Evolutionary conservation across 164 flowering plant genomes (phyloP), one percentile per base, ranked within the genome.

Genomic region (Echeveria elegans): DNA sequence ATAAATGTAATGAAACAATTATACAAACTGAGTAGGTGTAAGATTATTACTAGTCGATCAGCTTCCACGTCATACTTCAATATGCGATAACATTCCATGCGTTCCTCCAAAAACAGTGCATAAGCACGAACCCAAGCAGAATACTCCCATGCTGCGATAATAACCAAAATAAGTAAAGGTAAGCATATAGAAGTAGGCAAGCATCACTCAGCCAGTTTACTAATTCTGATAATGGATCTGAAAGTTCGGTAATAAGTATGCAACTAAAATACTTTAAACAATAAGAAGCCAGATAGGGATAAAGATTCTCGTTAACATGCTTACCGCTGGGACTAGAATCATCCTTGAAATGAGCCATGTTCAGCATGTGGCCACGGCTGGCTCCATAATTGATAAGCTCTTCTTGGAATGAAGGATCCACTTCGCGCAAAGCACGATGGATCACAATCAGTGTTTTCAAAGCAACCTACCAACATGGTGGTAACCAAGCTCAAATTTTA

Each of bases 111-210:
- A 73, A 88, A 94, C 36, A 83, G 74, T 45, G 88, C 96, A 85
- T 94, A 94, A 4, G 96, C 84, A 66, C 97, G 90, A 52, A 91
- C 98, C 97, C 98, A 94, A 28, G 89, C 96, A 73, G 98, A 94
- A 77, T 92, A 94, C 82, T 94, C 98, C 98, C 98, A 94, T 67
- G 98, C 97, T 94, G 84, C 28, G 53, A 60, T 75, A 26, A 28
- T 75, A 32, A 67, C 9, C 4, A 50, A 60, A 50, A 59, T 2
- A 48, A 43, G 47, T 37, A 71, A n/a, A 21, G 68, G 19, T 4
- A 37, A 30, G 41, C 24, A 6, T 21, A n/a, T n/a, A n/a, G n/a
- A n/a, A n/a, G n/a, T n/a, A n/a, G n/a, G n/a, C n/a, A n/a, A n/a
- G n/a, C n/a, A n/a, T n/a, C n/a, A n/a, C n/a, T n/a, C n/a, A n/a